These are phyloP conservation scores for Suhomyces kilbournensis DNA, from an alignment of 805 yeast genomes.

Conservation along the genomic window DNA sequence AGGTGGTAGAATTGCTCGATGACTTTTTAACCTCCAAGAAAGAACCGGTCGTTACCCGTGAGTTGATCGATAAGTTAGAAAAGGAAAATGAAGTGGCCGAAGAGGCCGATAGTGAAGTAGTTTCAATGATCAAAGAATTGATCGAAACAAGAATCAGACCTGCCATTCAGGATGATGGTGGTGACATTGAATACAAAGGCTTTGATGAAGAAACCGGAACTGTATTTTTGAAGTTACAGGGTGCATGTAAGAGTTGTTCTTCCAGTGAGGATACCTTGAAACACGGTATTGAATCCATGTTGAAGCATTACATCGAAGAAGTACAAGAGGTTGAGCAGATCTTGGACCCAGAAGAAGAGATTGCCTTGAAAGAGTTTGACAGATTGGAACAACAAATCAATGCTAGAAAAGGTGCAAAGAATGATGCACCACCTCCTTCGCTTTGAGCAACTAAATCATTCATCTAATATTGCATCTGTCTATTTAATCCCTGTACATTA, in stretches of 20 bases:
- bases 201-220: slow-evolving; percentile 84
- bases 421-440: slow-evolving; percentile 24
- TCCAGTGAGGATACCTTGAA: slow-evolving; percentile 88
- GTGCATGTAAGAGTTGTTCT: slow-evolving; percentile 95
- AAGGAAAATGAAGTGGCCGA: slow-evolving; percentile 42
- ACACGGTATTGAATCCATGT: slow-evolving; percentile 96
- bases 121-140: slow-evolving; percentile 85
- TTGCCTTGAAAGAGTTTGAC: slow-evolving; percentile 80
- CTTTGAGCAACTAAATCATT: slow-evolving; percentile 7
- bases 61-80: slow-evolving; percentile 37
- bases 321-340: slow-evolving; percentile 85
- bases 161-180: slow-evolving; percentile 98
- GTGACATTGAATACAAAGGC: slow-evolving; percentile 86
- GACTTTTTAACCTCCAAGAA: slow-evolving; percentile 35
- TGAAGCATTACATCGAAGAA: slow-evolving; percentile 94
- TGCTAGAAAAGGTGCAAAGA: slow-evolving; percentile 10
- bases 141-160: slow-evolving; percentile 95
- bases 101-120: slow-evolving; percentile 64
- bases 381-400: slow-evolving; percentile 61
- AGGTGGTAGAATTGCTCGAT: slow-evolving; percentile 64
- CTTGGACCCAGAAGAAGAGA: slow-evolving; percentile 70
- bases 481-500: slow-evolving; percentile 4
- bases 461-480: background rate
- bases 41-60: slow-evolving; percentile 41
- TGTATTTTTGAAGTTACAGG: slow-evolving; percentile 84